Percentiles rank a stretch among this genome's conserved stretches.
These are phyloP conservation scores for Setomelanomma holmii DNA, from an alignment of 2,329 filamentous ascomycete genomes.

Conservation along the genomic window DNA sequence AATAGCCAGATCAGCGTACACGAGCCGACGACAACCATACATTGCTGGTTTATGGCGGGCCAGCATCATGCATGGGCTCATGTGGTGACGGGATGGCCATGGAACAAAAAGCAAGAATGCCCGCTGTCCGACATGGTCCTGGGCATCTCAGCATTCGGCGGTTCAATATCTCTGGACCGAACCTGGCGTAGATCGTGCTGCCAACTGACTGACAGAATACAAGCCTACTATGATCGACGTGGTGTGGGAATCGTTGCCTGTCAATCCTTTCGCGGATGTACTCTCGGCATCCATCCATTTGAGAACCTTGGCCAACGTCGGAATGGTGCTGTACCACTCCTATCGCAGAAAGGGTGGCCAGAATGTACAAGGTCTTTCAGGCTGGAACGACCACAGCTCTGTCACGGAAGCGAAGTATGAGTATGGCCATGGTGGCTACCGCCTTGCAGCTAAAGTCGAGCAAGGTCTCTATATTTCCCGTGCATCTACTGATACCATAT, in stretches of 20 bases:
- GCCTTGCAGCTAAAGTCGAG: not conserved
- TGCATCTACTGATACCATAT: not conserved
- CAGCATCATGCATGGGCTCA: not conserved
- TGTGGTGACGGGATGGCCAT: not conserved
- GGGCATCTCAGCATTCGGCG: not conserved
- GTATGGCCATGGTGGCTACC: not conserved
- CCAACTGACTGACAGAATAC: not conserved
- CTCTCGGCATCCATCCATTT: not conserved
- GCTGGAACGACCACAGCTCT: not conserved
- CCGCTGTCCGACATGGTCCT: not conserved
- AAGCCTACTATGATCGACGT: not conserved
- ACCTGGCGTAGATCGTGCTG: not conserved
- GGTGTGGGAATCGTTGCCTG: not conserved
- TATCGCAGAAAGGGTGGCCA: not conserved
- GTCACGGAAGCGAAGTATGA: not conserved
- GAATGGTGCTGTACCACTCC: constrained; percentile 18
- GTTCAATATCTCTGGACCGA: not conserved
- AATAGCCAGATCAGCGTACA: not conserved
- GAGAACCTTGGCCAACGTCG: not conserved
- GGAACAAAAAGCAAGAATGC: not conserved
- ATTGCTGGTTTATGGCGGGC: not conserved
- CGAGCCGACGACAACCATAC: not conserved
- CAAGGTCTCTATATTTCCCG: constrained; percentile 2
- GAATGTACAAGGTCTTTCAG: not conserved
- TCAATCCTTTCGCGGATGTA: not conserved